Conservation (phyloP, 768 basidiomycete species). For the Hericium erinaceus region DNA sequence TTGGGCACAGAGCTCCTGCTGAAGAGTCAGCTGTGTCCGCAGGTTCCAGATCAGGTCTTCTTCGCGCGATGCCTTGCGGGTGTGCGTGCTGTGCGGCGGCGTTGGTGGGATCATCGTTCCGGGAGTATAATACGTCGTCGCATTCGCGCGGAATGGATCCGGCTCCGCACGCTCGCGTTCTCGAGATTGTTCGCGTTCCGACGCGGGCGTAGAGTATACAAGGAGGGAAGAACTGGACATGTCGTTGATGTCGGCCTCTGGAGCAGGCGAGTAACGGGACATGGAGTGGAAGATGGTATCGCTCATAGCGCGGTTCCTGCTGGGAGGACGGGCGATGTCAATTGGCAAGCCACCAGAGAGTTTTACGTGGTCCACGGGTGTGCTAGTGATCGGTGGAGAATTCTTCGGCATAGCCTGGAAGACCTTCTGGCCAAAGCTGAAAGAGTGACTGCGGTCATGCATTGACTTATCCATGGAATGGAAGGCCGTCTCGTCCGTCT, state of each 20-base stretch:
- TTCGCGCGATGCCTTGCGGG: conserved; percentile 58
- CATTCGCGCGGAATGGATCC: conserved; percentile 67
- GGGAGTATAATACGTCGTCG: conserved; percentile 70
- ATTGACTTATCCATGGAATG: conserved; percentile 19
- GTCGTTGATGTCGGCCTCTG: conserved; percentile 62
- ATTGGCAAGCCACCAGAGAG: background rate
- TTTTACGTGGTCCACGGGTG: conserved; percentile 13
- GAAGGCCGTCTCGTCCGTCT: conserved; percentile 1
- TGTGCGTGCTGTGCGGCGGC: conserved; percentile 34
- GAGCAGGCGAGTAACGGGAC: conserved; percentile 31
- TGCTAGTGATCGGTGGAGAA: conserved; percentile 2
- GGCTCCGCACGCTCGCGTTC: conserved; percentile 32
- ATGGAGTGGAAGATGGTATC: conserved; percentile 58
- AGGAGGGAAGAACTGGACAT: conserved; percentile 38
- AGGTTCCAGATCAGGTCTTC: conserved; percentile 64
- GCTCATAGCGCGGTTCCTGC: conserved; percentile 47
- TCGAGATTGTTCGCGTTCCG: conserved; percentile 9
- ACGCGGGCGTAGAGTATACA: conserved; percentile 26
- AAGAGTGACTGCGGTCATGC: conserved; percentile 54
- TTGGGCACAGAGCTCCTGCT: conserved; percentile 65
- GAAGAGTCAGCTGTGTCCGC: conserved; percentile 67
- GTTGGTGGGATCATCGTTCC: conserved; percentile 64
- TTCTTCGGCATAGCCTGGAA: conserved; percentile 41
- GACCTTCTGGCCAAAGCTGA: conserved; percentile 55
- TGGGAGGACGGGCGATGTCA: conserved; percentile 12